phyloP scores from a whole-genome alignment of 495 filamentous ascomycete genomes.

The Aspergillus nanangensis region DNA sequence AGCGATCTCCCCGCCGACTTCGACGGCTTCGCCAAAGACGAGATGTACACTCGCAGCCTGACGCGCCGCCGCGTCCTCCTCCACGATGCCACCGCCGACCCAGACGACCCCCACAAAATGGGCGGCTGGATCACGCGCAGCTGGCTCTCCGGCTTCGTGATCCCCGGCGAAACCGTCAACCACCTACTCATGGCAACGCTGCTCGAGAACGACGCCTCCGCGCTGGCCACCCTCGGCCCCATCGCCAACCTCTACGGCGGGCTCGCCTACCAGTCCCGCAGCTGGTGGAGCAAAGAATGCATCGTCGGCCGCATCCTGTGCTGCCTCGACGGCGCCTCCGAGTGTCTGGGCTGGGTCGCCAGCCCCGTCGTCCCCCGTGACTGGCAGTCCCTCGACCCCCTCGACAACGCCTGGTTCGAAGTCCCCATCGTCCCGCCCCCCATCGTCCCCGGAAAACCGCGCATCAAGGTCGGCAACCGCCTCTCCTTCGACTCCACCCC shows the following conservation, averaged over 20 bases:
- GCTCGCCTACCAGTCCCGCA: constrained; percentile 63
- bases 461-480: constrained; percentile 36
- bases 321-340: constrained; percentile 57
- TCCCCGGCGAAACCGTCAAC: constrained; percentile 68
- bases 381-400: constrained; percentile 19
- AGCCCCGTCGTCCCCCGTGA: constrained; percentile 47
- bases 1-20: not conserved
- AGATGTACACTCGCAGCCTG: constrained; percentile 28
- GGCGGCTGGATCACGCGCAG: constrained; percentile 78
- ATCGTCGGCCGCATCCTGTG: constrained; percentile 73
- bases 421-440: constrained; percentile 38
- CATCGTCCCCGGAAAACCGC: constrained; percentile 19
- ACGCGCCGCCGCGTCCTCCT: constrained; percentile 28
- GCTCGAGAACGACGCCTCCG: constrained; percentile 68
- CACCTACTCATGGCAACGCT: constrained; percentile 77
- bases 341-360: constrained; percentile 77
- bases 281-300: constrained; percentile 80
- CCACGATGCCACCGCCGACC: constrained; percentile 10
- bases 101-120: constrained; percentile 5
- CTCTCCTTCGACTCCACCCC: constrained; percentile 33
- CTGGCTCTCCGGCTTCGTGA: constrained; percentile 72
- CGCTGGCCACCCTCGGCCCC: constrained; percentile 60
- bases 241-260: constrained; percentile 74
- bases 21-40: constrained; percentile 11
- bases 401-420: constrained; percentile 63